Evolutionary conservation across 352 stramenopile genomes (phyloP).

Genomic region (Aphanomyces astaci): DNA sequence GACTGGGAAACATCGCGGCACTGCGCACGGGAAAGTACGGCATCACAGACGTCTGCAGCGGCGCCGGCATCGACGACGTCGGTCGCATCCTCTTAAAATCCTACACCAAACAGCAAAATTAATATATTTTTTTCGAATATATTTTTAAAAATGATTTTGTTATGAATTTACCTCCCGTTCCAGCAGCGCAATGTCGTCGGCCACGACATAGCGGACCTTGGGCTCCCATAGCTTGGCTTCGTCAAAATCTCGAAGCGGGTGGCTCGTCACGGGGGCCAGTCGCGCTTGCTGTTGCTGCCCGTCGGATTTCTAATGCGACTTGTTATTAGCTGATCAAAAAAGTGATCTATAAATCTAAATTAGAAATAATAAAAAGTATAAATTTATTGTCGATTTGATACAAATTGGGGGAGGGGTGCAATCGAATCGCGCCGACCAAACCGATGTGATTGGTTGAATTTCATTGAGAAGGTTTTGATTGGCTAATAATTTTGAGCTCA

Average conservation of each 20-base stretch:
- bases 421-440: too few relatives aligned
- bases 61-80: slow-evolving; percentile 2
- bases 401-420: too few relatives aligned
- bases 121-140: neutral
- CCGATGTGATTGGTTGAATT: too few relatives aligned
- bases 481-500: too few relatives aligned
- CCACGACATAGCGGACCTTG: slow-evolving; percentile 64
- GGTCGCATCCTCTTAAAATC: slow-evolving; percentile 75
- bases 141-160: too few relatives aligned
- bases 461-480: too few relatives aligned
- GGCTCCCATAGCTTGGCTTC: slow-evolving; percentile 56
- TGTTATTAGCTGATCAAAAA: too few relatives aligned
- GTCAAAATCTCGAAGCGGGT: slow-evolving; percentile 48
- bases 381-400: too few relatives aligned
- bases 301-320: slow-evolving; percentile 52
- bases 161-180: slow-evolving; percentile 42
- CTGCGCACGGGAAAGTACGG: slow-evolving; percentile 14
- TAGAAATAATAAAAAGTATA: too few relatives aligned
- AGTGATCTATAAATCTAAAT: too few relatives aligned
- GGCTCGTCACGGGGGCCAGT: slow-evolving; percentile 42
- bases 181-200: slow-evolving; percentile 60
- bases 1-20: slow-evolving; percentile 29
- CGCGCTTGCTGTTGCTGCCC: slow-evolving; percentile 49
- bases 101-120: neutral
- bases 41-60: neutral